Base-by-base conservation (phyloP, 805 yeast species). In the baker's yeast (Saccharomyces cerevisiae) region DNA sequence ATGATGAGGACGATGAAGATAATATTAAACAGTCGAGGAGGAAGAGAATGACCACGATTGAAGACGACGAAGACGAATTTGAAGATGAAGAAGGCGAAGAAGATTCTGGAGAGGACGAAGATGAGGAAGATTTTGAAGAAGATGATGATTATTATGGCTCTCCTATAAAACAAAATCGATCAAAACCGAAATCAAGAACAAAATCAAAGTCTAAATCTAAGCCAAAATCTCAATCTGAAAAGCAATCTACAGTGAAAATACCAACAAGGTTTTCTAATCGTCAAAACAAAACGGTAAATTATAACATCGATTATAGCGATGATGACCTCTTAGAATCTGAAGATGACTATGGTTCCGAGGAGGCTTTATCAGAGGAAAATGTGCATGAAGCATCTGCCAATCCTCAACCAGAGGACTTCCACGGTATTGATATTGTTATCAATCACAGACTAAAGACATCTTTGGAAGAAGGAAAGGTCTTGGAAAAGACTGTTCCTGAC, bases 241-340 rank as follows among this genome's bases (percentile, higher is more conserved):
- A 36, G 24, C 43, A 17, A 17, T 9, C 43, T 36, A 8, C 24
- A 36, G 43, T 17, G 11, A 68, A 71, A 24, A 65, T 76, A 21
- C 90, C 86, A 59, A 73, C 87, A 14, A 77, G 97, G 56, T 89
- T 89, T 61, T 86, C 95, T 17, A 79, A 91, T 2, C 79, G 98
- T 67, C 79, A 76, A 59, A 69, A 63, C 53, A 81, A 75, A 57
- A 75, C 77, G n/a, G 83, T 91, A 47, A 89, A 89, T 67, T 91
- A 91, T 66, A 82, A 79, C 43, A 81, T 87, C 28, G 96, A 88
- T 57, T 78, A 78, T 32, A 86, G 82, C 6, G 72, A 75, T 50
- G 77, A 71, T 41, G 78, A 74, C 54, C 68, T 76, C 29, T 61
- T 76, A 63, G 76, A 63, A 30, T 69, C 73, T 8, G 62, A 63